Conservation (phyloP, 2,329 filamentous ascomycete species). For the Talaromyces sp. region DNA sequence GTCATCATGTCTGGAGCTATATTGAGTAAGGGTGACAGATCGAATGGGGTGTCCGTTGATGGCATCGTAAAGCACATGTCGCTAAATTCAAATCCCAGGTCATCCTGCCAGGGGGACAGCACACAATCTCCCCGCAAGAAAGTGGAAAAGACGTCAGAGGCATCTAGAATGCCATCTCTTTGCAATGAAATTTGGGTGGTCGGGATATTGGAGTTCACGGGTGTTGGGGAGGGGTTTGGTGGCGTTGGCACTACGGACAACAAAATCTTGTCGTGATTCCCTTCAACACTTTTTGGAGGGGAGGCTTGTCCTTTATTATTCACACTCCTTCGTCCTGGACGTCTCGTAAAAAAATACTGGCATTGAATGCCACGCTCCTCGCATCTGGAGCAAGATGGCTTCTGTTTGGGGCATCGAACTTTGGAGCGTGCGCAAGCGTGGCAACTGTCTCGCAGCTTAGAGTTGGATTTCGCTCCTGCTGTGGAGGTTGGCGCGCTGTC, state of each 20-base stretch:
- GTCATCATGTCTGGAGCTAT: neutral
- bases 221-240: neutral
- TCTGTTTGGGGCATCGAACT: conserved; percentile 23
- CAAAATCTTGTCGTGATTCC: neutral
- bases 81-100: neutral
- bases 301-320: neutral
- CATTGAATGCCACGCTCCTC: conserved; percentile 30
- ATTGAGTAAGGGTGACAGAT: neutral
- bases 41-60: neutral
- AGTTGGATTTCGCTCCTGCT: neutral
- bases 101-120: neutral
- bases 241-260: neutral
- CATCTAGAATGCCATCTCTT: neutral
- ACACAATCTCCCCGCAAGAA: neutral
- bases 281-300: neutral
- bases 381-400: conserved; percentile 34
- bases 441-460: conserved; percentile 40
- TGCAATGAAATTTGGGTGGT: neutral
- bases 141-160: neutral
- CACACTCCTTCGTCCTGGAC: conserved; percentile 28
- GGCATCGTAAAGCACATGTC: neutral
- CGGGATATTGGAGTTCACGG: neutral
- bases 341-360: conserved; percentile 34
- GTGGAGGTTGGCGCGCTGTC: neutral
- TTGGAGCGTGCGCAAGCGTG: conserved; percentile 40